Evolutionary conservation across 345 rosid species (phyloP).

Genomic region (Eucalyptus regnans): DNA sequence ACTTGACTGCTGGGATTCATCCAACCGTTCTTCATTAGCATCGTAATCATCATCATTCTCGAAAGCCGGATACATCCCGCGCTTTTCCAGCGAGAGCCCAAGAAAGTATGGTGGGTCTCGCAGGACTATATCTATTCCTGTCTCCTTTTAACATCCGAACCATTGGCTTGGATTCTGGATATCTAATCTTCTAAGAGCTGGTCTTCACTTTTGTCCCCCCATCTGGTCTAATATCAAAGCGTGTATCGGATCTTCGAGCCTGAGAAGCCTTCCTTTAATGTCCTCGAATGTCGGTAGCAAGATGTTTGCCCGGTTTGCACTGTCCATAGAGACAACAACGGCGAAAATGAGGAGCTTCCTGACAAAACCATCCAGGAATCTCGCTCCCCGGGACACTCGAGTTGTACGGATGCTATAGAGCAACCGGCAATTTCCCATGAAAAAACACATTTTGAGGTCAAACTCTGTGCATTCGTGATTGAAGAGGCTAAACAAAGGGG

Average conservation of each 20-base stretch:
- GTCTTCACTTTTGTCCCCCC: conserved; percentile 3
- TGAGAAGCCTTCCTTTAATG: conserved; percentile 18
- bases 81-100: conserved; percentile 22
- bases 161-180: conserved; percentile 3
- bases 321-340: conserved; percentile 27
- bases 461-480: too few relatives aligned
- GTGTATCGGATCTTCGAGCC: background rate
- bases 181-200: conserved; percentile 42
- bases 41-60: conserved; percentile 34
- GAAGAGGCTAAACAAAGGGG: too few relatives aligned
- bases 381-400: conserved; percentile 47
- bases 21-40: conserved; percentile 22
- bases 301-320: conserved; percentile 10
- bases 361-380: conserved; percentile 43
- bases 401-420: conserved; percentile 18
- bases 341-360: conserved; percentile 12
- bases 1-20: conserved; percentile 14
- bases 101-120: conserved; percentile 1
- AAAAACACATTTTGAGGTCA: background rate
- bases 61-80: conserved; percentile 25
- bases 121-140: conserved; percentile 6
- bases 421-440: conserved; percentile 8
- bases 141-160: background rate
- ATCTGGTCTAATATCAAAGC: background rate
- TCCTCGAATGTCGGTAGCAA: conserved; percentile 19